Percentiles rank a stretch among this genome's conserved stretches.
Evolutionary conservation across 2,329 filamentous ascomycete species (phyloP).

Genomic region (Torrubiella hemipterigena): DNA sequence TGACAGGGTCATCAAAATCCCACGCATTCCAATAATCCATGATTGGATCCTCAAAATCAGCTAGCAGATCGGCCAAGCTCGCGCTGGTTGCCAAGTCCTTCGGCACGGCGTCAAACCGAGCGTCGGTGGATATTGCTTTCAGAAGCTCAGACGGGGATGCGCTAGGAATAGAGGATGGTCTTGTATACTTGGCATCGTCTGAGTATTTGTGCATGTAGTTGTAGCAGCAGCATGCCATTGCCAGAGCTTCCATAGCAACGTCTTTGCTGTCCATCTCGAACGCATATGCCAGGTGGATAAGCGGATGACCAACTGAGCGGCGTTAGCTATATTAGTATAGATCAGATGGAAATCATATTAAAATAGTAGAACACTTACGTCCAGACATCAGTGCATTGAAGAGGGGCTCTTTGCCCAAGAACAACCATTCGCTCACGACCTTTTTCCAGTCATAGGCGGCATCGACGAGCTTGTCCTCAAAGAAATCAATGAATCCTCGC

Average conservation of each 20-base stretch:
- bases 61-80: conserved; percentile 60
- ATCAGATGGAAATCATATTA: background rate
- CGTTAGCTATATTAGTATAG: conserved; percentile 9
- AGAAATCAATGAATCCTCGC: conserved; percentile 86
- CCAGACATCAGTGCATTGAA: conserved; percentile 71
- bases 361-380: conserved; percentile 38
- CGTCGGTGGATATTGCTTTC: conserved; percentile 54
- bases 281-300: conserved; percentile 94
- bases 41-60: conserved; percentile 55
- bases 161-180: conserved; percentile 45
- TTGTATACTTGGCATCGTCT: conserved; percentile 63
- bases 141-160: conserved; percentile 60
- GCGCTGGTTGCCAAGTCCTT: conserved; percentile 38
- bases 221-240: conserved; percentile 48
- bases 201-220: conserved; percentile 52
- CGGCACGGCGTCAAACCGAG: conserved; percentile 57
- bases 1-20: conserved; percentile 56
- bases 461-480: conserved; percentile 77
- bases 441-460: conserved; percentile 72
- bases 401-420: conserved; percentile 61
- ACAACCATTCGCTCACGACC: conserved; percentile 65
- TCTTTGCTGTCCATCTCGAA: conserved; percentile 80
- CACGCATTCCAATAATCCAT: conserved; percentile 90
- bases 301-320: conserved; percentile 63
- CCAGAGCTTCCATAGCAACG: conserved; percentile 78